Conservation (phyloP, 495 filamentous ascomycete genomes). For the Halenospora varia region DNA sequence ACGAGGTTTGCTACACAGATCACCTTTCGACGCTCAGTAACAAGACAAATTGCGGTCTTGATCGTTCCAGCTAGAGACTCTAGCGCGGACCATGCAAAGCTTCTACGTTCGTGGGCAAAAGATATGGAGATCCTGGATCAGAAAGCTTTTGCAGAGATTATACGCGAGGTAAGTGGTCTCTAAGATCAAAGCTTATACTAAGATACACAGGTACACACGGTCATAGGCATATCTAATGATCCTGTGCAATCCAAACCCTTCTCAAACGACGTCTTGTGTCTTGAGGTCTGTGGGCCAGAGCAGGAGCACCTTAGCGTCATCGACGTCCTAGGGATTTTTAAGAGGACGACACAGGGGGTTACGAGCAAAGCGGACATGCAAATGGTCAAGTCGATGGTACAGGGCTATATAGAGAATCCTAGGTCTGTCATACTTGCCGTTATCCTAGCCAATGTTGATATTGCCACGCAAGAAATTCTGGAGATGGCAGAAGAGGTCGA, state of each 20-base stretch:
- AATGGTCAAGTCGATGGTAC: background rate
- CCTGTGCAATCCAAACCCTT: conserved; percentile 26
- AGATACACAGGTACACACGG: conserved; percentile 26
- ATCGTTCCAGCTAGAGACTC: conserved; percentile 24
- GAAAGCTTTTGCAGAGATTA: conserved; percentile 25
- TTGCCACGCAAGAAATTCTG: conserved; percentile 57
- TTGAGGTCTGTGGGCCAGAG: conserved; percentile 46
- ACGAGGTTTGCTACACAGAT: conserved; percentile 59
- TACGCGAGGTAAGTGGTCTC: conserved; percentile 28
- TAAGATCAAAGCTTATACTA: background rate
- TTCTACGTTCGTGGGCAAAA: background rate
- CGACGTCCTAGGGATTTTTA: conserved; percentile 53
- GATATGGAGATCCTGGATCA: conserved; percentile 16
- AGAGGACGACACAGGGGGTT: conserved; percentile 24
- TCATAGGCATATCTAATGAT: conserved; percentile 15
- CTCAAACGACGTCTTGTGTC: conserved; percentile 43
- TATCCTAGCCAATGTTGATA: conserved; percentile 52
- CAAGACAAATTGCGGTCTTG: conserved; percentile 2
- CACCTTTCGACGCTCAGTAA: conserved; percentile 38
- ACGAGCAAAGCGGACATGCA: conserved; percentile 3
- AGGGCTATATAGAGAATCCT: background rate
- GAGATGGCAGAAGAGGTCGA: conserved; percentile 46
- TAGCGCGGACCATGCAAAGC: conserved; percentile 39
- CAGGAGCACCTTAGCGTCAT: conserved; percentile 46
- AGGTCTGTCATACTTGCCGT: conserved; percentile 32